These are phyloP conservation scores for Collybia sordida DNA, from an alignment of 768 basidiomycete genomes.

Conservation along the genomic window DNA sequence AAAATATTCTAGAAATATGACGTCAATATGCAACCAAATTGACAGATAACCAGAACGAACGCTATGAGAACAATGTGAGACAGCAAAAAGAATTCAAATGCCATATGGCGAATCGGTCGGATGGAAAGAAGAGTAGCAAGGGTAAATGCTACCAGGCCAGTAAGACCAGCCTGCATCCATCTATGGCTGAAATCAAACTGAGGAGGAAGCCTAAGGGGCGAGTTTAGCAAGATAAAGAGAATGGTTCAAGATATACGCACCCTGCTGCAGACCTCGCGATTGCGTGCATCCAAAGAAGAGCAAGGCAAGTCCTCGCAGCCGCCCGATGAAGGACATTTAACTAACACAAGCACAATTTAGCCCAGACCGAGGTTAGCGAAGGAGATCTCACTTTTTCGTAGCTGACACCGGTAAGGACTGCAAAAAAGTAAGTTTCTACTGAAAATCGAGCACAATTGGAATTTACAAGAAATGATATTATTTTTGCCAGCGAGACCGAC, in stretches of 20 bases:
- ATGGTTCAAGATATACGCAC: constrained; percentile 14
- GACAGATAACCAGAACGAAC: constrained; percentile 82
- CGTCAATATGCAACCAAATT: too few relatives aligned
- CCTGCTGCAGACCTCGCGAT: constrained; percentile 25
- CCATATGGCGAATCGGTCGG: constrained; percentile 35
- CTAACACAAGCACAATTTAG: constrained; percentile 18
- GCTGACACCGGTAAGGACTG: constrained; percentile 51
- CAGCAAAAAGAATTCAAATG: constrained; percentile 41
- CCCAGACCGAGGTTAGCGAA: not conserved
- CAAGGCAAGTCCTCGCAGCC: constrained; percentile 37
- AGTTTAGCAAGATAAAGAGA: not conserved
- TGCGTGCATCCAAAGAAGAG: constrained; percentile 46
- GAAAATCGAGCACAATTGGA: not conserved
- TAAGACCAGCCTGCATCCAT: constrained; percentile 34
- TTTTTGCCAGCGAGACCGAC: constrained; percentile 59
- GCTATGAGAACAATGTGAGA: constrained; percentile 99
- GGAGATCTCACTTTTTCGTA: constrained; percentile 44
- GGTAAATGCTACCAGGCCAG: constrained; percentile 32
- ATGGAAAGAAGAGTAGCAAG: constrained; percentile 36
- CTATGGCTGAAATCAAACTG: constrained; percentile 32
- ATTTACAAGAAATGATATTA: constrained; percentile 51
- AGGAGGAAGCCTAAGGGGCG: constrained; percentile 28
- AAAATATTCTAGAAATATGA: constrained; percentile 29
- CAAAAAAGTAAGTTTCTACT: not conserved
- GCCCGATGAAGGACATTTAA: constrained; percentile 47